Conservation (phyloP, 805 yeast species). For the Ogataea pini region DNA sequence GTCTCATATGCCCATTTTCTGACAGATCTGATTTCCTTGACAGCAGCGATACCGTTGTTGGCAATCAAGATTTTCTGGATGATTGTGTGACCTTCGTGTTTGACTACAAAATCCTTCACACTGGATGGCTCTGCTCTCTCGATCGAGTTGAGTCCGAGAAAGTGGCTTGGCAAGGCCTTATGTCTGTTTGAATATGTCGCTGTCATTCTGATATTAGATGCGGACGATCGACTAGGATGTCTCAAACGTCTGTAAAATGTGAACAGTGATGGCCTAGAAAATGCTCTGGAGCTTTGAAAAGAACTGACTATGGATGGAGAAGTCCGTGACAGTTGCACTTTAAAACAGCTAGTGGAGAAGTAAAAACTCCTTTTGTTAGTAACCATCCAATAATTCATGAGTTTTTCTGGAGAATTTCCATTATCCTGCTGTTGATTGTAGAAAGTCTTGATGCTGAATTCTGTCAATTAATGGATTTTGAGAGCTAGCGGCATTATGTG, state of each 20-base stretch:
- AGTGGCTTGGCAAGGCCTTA: conserved; percentile 61
- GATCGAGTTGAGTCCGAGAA: conserved; percentile 78
- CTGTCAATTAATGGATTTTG: no score
- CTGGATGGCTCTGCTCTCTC: conserved; percentile 74
- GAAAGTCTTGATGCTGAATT: no score
- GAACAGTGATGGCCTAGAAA: background rate
- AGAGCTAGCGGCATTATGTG: no score
- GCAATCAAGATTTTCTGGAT: conserved; percentile 88
- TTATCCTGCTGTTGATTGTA: no score
- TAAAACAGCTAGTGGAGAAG: conserved; percentile 2
- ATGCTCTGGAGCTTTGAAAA: background rate
- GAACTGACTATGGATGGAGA: background rate
- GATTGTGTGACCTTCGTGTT: conserved; percentile 93
- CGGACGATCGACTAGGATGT: background rate
- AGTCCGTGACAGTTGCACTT: conserved; percentile 3
- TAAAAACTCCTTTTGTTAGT: conserved; percentile 8
- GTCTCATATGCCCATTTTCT: conserved; percentile 99
- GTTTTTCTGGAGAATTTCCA: background rate
- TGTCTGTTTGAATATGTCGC: conserved; percentile 25
- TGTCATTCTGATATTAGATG: conserved; percentile 20
- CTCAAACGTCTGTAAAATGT: background rate
- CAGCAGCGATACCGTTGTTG: conserved; percentile 99
- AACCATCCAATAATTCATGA: conserved; percentile 2
- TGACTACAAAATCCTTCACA: conserved; percentile 80
- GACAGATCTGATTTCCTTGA: conserved; percentile 94